These are phyloP conservation scores for Thyridium curvatum DNA, from an alignment of 2,329 filamentous ascomycete species.

Conservation along the genomic window DNA sequence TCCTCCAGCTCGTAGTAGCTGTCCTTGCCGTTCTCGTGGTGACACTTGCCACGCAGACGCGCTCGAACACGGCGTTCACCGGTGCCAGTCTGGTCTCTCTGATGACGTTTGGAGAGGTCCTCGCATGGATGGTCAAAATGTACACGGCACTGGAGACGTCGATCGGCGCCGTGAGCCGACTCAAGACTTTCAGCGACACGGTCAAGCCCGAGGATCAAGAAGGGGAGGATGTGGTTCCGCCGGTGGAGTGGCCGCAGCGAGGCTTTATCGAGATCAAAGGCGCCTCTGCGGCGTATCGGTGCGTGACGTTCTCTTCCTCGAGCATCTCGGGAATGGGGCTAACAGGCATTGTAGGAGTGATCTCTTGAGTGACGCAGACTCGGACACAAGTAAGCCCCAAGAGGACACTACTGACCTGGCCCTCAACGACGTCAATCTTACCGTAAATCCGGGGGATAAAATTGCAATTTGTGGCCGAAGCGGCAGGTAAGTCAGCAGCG, in stretches of 20 bases:
- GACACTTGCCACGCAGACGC: constrained; percentile 36
- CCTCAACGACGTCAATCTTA: not conserved
- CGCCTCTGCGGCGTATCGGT: constrained; percentile 18
- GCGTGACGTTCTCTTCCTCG: too few relatives aligned
- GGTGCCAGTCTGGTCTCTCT: constrained; percentile 31
- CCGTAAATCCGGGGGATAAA: not conserved
- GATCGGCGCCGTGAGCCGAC: constrained; percentile 26
- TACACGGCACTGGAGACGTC: constrained; percentile 27
- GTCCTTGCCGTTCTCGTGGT: constrained; percentile 41
- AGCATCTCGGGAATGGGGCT: too few relatives aligned
- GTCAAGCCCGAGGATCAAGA: constrained; percentile 16
- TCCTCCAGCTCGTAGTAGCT: constrained; percentile 42
- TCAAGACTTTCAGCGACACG: constrained; percentile 20
- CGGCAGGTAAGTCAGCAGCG: not conserved
- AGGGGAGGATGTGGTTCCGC: constrained; percentile 17
- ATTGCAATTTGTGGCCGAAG: constrained; percentile 3
- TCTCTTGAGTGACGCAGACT: not conserved
- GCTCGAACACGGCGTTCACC: constrained; percentile 26
- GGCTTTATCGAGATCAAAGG: constrained; percentile 15
- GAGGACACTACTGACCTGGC: not conserved
- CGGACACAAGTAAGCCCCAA: not conserved
- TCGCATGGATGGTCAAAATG: constrained; percentile 20
- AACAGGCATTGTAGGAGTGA: too few relatives aligned
- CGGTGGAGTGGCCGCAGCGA: constrained; percentile 14
- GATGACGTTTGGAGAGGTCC: constrained; percentile 23